These are phyloP conservation scores for Colletotrichum musicola DNA, from an alignment of 2,329 filamentous ascomycete genomes.

Conservation along the genomic window DNA sequence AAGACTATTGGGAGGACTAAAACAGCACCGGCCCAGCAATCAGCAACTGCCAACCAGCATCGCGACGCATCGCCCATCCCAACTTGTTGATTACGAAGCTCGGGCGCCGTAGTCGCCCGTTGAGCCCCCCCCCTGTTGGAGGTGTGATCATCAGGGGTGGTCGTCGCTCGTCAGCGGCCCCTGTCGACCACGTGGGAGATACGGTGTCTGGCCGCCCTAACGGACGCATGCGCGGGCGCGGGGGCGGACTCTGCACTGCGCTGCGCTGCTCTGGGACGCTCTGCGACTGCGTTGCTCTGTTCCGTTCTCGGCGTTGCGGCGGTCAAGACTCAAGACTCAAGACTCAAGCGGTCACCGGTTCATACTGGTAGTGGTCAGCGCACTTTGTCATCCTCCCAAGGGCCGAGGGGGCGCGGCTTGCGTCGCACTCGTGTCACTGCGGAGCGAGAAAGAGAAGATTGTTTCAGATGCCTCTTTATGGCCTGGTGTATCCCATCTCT, in stretches of 20 bases:
- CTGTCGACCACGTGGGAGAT: slow-evolving; percentile 35
- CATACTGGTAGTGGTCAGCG: not conserved
- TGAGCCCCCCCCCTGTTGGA: slow-evolving; percentile 13
- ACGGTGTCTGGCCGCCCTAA: slow-evolving; percentile 26
- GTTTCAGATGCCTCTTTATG: slow-evolving; percentile 35
- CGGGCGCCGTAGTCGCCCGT: slow-evolving; percentile 22
- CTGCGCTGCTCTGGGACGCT: not conserved
- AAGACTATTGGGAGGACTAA: slow-evolving; percentile 14
- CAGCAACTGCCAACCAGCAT: not conserved
- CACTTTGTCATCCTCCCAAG: slow-evolving; percentile 17
- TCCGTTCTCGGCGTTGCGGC: no score
- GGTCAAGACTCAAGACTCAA: no score
- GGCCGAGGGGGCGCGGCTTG: slow-evolving; percentile 16
- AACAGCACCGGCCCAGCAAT: slow-evolving; percentile 4
- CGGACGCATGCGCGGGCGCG: slow-evolving; percentile 19
- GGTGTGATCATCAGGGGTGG: slow-evolving; percentile 37
- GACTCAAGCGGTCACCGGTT: no score
- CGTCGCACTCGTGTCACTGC: slow-evolving; percentile 34
- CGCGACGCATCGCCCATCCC: slow-evolving; percentile 1
- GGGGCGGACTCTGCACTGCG: not conserved
- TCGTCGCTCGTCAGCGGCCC: slow-evolving; percentile 26
- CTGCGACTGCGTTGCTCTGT: no score
- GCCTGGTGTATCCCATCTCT: not conserved
- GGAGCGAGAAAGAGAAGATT: slow-evolving; percentile 29
- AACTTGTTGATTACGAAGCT: slow-evolving; percentile 15